Base-by-base conservation (phyloP, 108 stramenopile species). In the Fistulifera pelliculosa region DNA sequence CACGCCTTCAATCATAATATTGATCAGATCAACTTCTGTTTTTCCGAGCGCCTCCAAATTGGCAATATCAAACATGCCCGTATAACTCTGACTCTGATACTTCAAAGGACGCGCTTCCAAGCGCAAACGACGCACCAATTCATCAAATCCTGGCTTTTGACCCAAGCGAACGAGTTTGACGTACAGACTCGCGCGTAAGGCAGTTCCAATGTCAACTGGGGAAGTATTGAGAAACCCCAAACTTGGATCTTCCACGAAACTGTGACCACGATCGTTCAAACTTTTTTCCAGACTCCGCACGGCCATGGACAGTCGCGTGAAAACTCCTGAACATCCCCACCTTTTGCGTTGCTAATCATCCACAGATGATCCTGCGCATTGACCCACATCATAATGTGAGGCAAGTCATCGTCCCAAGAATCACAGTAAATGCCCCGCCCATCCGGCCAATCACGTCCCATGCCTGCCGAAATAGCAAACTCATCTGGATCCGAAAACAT, bases 321-420 rank as follows among this genome's bases (percentile, higher is more conserved):
- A 96, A 27, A 94, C 94, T 25, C 84, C 70, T 85, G 74, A 51
- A 96, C 81, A 61, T 92, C 84, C 1, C 90, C 90, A 38, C 94
- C 94, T 41, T 75, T 70, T 53, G 82, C 75, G 63, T 87, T 80
- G 42, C 69, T 76, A 61, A 94, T 93, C 43, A 94, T 74, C 38
- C 94, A 76, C 42, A 93, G 52, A 65, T 95, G 94, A 59, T 95
- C 94, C 64, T 93, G 90, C 60, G 85, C 83, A 68, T 93, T 93
- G 44, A 86, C 66, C 94, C 94, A 95, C 39, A 92, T 82, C 61
- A 95, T 76, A 40, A 92, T 81, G 48, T 81, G 76, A 7, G 90
- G 83, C 31, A 35, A 35, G 8, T 35, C 31, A 53, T 69, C 82
- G 53, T 85, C 84, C 38, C 54, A 54, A 2, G 61, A 39, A 26